Conservation (phyloP, 352 stramenopile species). For the Phytophthora europaea region DNA sequence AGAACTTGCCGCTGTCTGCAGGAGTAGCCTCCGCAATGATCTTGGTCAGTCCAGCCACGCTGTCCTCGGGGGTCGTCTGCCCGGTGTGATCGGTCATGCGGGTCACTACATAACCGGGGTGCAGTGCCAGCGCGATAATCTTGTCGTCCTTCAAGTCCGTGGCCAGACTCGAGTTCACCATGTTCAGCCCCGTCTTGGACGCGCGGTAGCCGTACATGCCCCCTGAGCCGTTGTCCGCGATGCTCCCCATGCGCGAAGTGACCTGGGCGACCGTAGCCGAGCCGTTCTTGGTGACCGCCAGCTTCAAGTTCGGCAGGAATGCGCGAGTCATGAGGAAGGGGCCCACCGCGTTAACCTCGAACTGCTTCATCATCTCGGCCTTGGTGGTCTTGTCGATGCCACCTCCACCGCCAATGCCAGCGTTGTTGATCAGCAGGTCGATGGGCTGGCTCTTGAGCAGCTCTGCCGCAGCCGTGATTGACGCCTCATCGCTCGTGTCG, state of each 20-base stretch:
- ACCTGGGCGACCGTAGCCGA: constrained; percentile 51
- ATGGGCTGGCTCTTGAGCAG: constrained; percentile 53
- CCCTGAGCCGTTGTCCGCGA: constrained; percentile 37
- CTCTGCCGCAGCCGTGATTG: constrained; percentile 44
- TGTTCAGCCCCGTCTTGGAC: constrained; percentile 77
- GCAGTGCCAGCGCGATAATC: constrained; percentile 46
- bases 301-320: constrained; percentile 53
- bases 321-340: constrained; percentile 59
- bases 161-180: constrained; percentile 53
- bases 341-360: constrained; percentile 66
- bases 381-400: constrained; percentile 48
- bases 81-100: constrained; percentile 49
- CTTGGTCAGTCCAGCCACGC: constrained; percentile 44
- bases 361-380: constrained; percentile 55
- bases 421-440: constrained; percentile 73
- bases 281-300: constrained; percentile 32
- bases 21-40: constrained; percentile 40
- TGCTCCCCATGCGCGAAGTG: constrained; percentile 54
- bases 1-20: constrained; percentile 52
- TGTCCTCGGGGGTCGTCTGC: constrained; percentile 36
- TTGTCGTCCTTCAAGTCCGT: constrained; percentile 51
- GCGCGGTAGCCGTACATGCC: constrained; percentile 68
- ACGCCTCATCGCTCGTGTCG: constrained; percentile 43
- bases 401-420: constrained; percentile 47
- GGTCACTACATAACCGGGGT: constrained; percentile 61